Percentiles rank a stretch among this genome's conserved stretches.
phyloP scores from a whole-genome alignment of 2,329 filamentous ascomycete genomes.

The Mycocentrospora acerina region DNA sequence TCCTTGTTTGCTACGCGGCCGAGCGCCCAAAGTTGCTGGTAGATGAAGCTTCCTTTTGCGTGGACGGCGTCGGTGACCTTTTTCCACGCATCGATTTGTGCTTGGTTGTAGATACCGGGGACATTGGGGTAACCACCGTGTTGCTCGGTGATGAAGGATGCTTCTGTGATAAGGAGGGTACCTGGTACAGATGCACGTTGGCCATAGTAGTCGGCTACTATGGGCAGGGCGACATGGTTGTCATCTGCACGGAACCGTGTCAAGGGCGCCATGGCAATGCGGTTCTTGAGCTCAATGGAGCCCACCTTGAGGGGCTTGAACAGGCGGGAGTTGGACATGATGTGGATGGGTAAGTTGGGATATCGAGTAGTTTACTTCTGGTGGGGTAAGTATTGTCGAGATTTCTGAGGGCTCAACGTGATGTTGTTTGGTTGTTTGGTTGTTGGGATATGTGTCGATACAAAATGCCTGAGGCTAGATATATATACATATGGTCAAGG shows the following conservation, averaged over 20 bases:
- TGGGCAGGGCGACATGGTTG: slow-evolving; percentile 49
- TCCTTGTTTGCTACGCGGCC: slow-evolving; percentile 56
- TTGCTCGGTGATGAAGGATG: slow-evolving; percentile 52
- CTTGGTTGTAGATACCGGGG: slow-evolving; percentile 58
- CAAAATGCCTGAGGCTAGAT: too few relatives aligned
- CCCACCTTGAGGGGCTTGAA: slow-evolving; percentile 41
- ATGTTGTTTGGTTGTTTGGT: too few relatives aligned
- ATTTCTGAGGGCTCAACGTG: too few relatives aligned
- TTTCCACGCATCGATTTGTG: slow-evolving; percentile 58
- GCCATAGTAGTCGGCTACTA: slow-evolving; percentile 54
- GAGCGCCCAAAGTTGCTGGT: slow-evolving; percentile 62
- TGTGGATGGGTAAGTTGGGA: too few relatives aligned
- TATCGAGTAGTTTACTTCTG: too few relatives aligned
- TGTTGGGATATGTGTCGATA: too few relatives aligned
- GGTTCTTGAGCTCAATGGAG: slow-evolving; percentile 35
- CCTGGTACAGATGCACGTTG: slow-evolving; percentile 56
- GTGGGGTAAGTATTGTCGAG: too few relatives aligned
- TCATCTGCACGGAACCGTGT: slow-evolving; percentile 48
- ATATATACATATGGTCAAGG: too few relatives aligned
- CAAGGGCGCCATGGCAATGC: slow-evolving; percentile 40
- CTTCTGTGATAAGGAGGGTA: slow-evolving; percentile 62
- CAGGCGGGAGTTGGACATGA: slow-evolving; percentile 32
- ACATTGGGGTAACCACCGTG: slow-evolving; percentile 54
- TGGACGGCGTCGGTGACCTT: slow-evolving; percentile 64
- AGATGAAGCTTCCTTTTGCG: slow-evolving; percentile 61